phyloP scores from a whole-genome alignment of 2,329 filamentous ascomycete genomes.

The Fusarium musae region DNA sequence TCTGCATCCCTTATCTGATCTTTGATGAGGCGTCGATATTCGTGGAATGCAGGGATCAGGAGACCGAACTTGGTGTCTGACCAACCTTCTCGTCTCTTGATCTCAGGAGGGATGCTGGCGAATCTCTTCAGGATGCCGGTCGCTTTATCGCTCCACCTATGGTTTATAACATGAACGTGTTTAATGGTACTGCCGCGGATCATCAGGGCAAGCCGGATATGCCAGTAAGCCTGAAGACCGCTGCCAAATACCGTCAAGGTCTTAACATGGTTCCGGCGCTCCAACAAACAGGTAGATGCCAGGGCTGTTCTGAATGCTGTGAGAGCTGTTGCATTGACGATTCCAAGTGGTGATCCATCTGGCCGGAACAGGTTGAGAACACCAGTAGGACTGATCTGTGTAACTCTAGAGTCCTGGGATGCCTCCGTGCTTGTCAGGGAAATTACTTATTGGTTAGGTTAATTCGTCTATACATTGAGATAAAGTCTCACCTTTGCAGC shows the following conservation, averaged over 20 bases:
- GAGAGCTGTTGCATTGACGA: slow-evolving; percentile 78
- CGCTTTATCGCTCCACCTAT: slow-evolving; percentile 70
- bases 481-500: slow-evolving; percentile 68
- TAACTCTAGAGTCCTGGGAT: slow-evolving; percentile 42
- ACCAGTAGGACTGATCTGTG: slow-evolving; percentile 65
- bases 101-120: slow-evolving; percentile 53
- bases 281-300: slow-evolving; percentile 73
- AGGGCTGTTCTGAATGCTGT: slow-evolving; percentile 86
- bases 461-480: background rate
- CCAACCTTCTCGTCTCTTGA: slow-evolving; percentile 71
- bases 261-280: slow-evolving; percentile 74
- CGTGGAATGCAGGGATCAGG: slow-evolving; percentile 76
- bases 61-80: slow-evolving; percentile 73
- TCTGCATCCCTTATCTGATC: slow-evolving; percentile 78
- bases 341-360: slow-evolving; percentile 70
- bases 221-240: slow-evolving; percentile 94
- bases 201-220: slow-evolving; percentile 84
- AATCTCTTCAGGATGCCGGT: slow-evolving; percentile 62
- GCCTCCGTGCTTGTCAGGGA: slow-evolving; percentile 63
- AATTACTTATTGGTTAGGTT: slow-evolving; percentile 61
- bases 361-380: slow-evolving; percentile 75
- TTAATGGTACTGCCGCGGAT: slow-evolving; percentile 77
- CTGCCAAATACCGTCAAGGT: slow-evolving; percentile 87
- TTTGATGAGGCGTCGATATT: slow-evolving; percentile 72
- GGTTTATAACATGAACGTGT: slow-evolving; percentile 85